Evolutionary conservation across 305 asterid species (phyloP).

Genomic region (Solanum hybrid): DNA sequence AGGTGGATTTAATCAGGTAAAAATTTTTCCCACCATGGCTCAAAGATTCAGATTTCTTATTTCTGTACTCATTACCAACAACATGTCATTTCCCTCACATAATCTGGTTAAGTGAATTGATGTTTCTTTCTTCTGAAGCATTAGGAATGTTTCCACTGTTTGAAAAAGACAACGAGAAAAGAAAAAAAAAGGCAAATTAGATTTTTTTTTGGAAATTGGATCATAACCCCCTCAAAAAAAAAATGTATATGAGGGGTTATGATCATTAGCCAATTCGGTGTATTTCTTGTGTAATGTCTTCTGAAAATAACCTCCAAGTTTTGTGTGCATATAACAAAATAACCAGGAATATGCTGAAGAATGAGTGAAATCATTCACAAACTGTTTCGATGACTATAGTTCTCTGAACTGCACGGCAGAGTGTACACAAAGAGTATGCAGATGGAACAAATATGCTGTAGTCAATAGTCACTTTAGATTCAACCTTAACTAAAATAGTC

Average conservation of each 20-base stretch:
- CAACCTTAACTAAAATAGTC: background rate
- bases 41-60: background rate
- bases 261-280: background rate
- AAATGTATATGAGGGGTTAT: background rate
- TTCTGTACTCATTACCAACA: background rate
- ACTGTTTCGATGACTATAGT: background rate
- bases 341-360: background rate
- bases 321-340: background rate
- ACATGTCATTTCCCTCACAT: background rate
- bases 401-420: background rate
- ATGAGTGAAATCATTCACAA: background rate
- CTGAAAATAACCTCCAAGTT: background rate
- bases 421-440: background rate
- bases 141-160: background rate
- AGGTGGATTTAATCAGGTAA: slow-evolving; percentile 64
- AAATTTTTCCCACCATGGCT: background rate
- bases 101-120: background rate
- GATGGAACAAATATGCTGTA: background rate
- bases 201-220: background rate
- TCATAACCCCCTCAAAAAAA: background rate
- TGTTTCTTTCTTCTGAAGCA: background rate
- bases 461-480: background rate
- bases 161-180: background rate
- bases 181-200: background rate
- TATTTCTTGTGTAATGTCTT: background rate